phyloP scores from a whole-genome alignment of 208 protist species.

The Leishmania martiniquensis region DNA sequence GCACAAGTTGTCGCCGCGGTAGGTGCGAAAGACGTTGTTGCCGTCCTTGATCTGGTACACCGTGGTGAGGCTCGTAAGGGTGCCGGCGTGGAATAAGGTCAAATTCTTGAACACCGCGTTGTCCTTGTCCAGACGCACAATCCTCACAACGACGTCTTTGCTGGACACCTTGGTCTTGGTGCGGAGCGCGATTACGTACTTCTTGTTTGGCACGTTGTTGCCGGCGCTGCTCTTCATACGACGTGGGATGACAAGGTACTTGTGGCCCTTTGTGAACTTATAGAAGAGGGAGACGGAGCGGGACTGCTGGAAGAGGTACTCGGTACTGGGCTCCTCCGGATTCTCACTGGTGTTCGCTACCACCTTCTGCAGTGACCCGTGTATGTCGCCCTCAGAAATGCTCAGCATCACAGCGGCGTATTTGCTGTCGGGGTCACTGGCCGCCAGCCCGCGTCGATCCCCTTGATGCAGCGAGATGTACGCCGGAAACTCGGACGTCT shows the following conservation, averaged over 20 bases:
- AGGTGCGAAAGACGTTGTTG: conserved; percentile 37
- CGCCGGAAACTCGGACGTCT: conserved; percentile 40
- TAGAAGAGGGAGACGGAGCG: conserved; percentile 84
- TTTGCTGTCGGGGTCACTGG: no score
- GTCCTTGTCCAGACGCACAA: conserved; percentile 36
- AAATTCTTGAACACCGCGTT: conserved; percentile 49
- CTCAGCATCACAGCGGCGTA: conserved; percentile 83
- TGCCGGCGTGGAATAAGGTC: conserved; percentile 31
- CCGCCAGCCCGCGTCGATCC: conserved; percentile 73
- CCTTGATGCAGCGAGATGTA: conserved; percentile 77
- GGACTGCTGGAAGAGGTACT: conserved; percentile 77
- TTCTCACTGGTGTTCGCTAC: conserved; percentile 81
- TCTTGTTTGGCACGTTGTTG: conserved; percentile 47
- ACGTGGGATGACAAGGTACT: conserved; percentile 79
- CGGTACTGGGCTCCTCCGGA: conserved; percentile 67
- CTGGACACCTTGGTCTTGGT: conserved; percentile 21
- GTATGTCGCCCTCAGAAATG: conserved; percentile 64
- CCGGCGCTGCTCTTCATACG: conserved; percentile 51
- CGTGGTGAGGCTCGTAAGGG: conserved; percentile 30
- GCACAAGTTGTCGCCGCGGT: conserved; percentile 36
- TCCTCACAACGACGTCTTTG: conserved; percentile 33
- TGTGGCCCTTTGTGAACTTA: conserved; percentile 70
- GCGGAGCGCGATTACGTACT: conserved; percentile 43
- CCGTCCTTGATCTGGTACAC: conserved; percentile 41
- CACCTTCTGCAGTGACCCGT: conserved; percentile 50